Evolutionary conservation across 495 filamentous ascomycete genomes (phyloP).

Genomic region (Tuber umbilicatum): DNA sequence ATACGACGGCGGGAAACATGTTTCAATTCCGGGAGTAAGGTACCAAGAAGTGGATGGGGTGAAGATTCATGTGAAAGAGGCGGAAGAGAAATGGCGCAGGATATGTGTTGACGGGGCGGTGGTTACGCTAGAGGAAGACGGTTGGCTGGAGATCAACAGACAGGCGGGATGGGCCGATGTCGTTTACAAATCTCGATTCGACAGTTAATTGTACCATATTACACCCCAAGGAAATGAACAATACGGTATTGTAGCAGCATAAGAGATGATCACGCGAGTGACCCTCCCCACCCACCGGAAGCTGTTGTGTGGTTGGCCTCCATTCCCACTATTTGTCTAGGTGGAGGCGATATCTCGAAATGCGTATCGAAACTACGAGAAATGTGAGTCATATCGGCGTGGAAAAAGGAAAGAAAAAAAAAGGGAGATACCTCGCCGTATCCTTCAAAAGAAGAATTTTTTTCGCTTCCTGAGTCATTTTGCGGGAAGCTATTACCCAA

Average conservation of each 20-base stretch:
- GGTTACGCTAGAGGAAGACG: slow-evolving; percentile 59
- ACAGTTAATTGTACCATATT: background rate
- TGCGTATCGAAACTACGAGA: background rate
- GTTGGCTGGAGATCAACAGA: slow-evolving; percentile 56
- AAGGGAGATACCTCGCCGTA: background rate
- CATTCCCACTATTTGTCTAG: background rate
- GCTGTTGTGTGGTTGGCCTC: background rate
- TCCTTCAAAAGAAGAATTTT: background rate
- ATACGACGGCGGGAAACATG: slow-evolving; percentile 68
- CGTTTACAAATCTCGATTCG: slow-evolving; percentile 10
- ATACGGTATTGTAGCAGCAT: background rate
- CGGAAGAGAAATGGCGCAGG: slow-evolving; percentile 64
- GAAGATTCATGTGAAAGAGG: slow-evolving; percentile 56
- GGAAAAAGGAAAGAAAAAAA: background rate
- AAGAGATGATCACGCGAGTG: background rate
- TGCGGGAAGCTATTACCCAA: background rate
- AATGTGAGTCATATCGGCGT: background rate
- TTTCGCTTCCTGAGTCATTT: background rate
- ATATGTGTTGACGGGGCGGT: slow-evolving; percentile 88
- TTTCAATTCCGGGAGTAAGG: slow-evolving; percentile 53
- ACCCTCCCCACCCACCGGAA: background rate
- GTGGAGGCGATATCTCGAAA: background rate
- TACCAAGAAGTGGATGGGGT: slow-evolving; percentile 64
- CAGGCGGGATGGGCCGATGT: slow-evolving; percentile 16
- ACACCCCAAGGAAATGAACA: background rate